Conservation (phyloP, 306 rosid genomes). For the Spatholobus suberectus region DNA sequence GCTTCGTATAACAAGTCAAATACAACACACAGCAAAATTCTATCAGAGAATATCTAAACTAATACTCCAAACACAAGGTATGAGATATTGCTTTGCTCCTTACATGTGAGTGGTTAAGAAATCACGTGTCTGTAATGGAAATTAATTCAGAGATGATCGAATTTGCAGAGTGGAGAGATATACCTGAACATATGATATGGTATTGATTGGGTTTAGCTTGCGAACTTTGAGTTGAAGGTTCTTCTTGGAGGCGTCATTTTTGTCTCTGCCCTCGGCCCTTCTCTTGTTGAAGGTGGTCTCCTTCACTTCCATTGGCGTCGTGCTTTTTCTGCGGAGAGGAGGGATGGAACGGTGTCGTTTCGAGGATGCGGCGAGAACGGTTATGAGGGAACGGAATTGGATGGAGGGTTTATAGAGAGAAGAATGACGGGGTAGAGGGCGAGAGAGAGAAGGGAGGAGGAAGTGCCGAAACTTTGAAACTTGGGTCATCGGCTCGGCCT, state of each 20-base stretch:
- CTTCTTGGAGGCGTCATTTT: slow-evolving; percentile 54
- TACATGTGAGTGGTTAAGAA: too few species aligned
- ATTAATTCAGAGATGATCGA: too few species aligned
- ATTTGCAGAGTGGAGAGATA: background rate
- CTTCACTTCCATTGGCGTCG: slow-evolving; percentile 53
- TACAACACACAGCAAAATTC: background rate
- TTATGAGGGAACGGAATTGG: slow-evolving; percentile 40
- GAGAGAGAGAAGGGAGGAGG: slow-evolving; percentile 29
- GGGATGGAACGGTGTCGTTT: slow-evolving; percentile 54
- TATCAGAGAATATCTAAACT: too few species aligned
- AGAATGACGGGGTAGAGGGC: too few species aligned
- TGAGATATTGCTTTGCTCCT: too few species aligned
- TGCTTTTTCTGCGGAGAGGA: slow-evolving; percentile 48
- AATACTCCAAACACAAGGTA: background rate
- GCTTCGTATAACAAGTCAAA: background rate
- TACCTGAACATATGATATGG: slow-evolving; percentile 82
- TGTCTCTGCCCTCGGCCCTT: slow-evolving; percentile 80
- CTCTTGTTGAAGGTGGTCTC: slow-evolving; percentile 70
- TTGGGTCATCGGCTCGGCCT: slow-evolving; percentile 43
- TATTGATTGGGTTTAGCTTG: slow-evolving; percentile 72
- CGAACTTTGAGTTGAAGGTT: slow-evolving; percentile 63
- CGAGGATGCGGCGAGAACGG: slow-evolving; percentile 50
- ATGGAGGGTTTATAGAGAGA: slow-evolving; percentile 44
- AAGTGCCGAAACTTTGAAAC: slow-evolving; percentile 54
- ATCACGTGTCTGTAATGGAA: background rate